phyloP scores from a whole-genome alignment of 139 green algal genomes.

The Asterochloris erici region DNA sequence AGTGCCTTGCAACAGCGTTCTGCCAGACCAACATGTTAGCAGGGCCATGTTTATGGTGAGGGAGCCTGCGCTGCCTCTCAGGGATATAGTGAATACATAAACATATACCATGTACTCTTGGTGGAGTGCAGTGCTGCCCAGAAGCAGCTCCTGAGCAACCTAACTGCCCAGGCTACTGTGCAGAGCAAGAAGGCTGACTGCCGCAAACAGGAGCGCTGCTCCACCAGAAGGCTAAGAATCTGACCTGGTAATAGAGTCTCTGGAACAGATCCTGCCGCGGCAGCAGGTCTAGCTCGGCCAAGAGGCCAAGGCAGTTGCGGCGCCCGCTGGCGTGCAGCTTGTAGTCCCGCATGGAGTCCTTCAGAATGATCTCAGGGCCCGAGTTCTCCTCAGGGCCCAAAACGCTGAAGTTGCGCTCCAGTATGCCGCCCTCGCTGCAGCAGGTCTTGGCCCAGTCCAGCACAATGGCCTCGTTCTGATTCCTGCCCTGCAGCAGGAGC shows the following conservation, averaged over 20 bases:
- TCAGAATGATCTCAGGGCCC: background rate
- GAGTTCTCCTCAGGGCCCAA: background rate
- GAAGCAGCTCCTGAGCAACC: no score
- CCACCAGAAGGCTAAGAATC: background rate
- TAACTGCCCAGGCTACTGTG: no score
- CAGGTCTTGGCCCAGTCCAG: conserved; percentile 14
- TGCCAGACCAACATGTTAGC: no score
- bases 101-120: no score
- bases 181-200: no score
- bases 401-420: conserved; percentile 25
- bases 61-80: no score
- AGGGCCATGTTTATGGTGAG: no score
- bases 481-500: conserved; percentile 1
- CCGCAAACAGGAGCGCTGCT: background rate
- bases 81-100: no score
- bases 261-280: conserved; percentile 22
- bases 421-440: conserved; percentile 2
- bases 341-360: conserved; percentile 6
- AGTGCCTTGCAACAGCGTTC: background rate
- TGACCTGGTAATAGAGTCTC: background rate
- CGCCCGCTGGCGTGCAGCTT: conserved; percentile 19
- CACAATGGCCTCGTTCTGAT: conserved; percentile 2
- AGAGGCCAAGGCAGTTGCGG: conserved; percentile 11
- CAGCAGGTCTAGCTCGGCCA: conserved; percentile 10
- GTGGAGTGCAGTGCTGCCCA: no score